Base-by-base conservation (phyloP, 1,284 basidiomycete species). In the Stygiomarasmius scandens region DNA sequence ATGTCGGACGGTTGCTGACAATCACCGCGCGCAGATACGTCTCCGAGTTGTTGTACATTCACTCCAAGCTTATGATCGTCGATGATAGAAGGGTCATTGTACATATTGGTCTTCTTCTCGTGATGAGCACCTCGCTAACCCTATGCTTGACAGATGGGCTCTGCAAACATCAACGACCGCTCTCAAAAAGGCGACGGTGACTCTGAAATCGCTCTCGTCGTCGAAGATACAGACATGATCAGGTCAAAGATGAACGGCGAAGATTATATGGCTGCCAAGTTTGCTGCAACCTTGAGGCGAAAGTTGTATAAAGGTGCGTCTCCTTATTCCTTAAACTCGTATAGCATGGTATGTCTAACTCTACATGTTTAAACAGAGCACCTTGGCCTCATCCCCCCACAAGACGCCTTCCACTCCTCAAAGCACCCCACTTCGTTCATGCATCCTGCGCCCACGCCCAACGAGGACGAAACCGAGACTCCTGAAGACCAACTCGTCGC, bases 1-100 rank as follows among this genome's bases (percentile, higher is more conserved):
- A n/a, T n/a, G n/a, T n/a, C n/a, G n/a, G n/a, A n/a, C n/a, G n/a
- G 20, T 12, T 44, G 27, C 57, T 63, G 49, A 60, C 57, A 49
- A 32, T 54, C 24, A 49, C 58, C 19, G 12, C n/a, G n/a, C n/a
- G 22, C 59, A 90, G 89, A 59, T 91, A 88, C 70, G 86, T 95
- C 20, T 88, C 92, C 10, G 92, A 96, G 77, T 70, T 93, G 64
- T 72, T 91, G 19, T 90, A 92, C 66, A 92, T 93, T 61, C 89
- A 93, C 69, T 85, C 83, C 29, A 91, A 93, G 75, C 67, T 96
- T 23, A 95, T 97, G 94, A 93, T 97, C 59, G 92, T 96, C 22
- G 95, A 98, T 67, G 95, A 97, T 70, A 80, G 85, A 19, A 80
- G 87, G 36, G 92, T 96, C 38, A 92, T 97, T 64, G 90, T 92